phyloP scores from a whole-genome alignment of 2,329 filamentous ascomycete genomes.

The Fusarium sp. region DNA sequence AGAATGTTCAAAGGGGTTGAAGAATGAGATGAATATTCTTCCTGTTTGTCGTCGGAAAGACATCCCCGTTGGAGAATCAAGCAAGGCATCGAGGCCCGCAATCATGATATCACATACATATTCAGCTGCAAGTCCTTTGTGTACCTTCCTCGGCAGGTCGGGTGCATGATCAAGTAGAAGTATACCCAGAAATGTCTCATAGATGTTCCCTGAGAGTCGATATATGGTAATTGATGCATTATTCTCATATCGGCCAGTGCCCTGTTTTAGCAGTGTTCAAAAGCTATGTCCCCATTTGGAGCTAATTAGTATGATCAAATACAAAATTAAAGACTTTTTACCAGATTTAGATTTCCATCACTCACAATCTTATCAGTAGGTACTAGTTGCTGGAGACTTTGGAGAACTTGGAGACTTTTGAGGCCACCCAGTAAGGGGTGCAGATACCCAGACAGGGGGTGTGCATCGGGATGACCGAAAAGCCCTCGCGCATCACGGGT shows the following conservation, averaged over 20 bases:
- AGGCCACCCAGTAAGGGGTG: no score
- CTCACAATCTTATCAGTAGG: not conserved
- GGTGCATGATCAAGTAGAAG: not conserved
- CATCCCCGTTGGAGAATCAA: not conserved
- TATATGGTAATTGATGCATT: not conserved
- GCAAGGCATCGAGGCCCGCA: not conserved
- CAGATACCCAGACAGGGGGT: not conserved
- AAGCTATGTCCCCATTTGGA: not conserved
- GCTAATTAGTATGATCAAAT: not conserved
- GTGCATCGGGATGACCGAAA: not conserved
- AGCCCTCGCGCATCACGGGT: not conserved
- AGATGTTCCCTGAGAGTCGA: fast-evolving
- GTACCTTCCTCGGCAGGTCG: not conserved
- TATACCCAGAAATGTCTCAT: not conserved
- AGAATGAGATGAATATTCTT: not conserved
- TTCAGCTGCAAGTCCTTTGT: not conserved
- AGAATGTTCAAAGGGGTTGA: not conserved
- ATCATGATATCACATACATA: conserved; percentile 4
- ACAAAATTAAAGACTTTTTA: not conserved
- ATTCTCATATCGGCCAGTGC: not conserved
- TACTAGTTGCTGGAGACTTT: not conserved
- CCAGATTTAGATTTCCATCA: not conserved
- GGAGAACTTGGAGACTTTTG: no score
- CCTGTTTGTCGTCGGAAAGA: not conserved
- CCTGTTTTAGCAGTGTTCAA: not conserved